Conservation (phyloP, 805 yeast genomes). For the Myxozyma mucilagina region DNA sequence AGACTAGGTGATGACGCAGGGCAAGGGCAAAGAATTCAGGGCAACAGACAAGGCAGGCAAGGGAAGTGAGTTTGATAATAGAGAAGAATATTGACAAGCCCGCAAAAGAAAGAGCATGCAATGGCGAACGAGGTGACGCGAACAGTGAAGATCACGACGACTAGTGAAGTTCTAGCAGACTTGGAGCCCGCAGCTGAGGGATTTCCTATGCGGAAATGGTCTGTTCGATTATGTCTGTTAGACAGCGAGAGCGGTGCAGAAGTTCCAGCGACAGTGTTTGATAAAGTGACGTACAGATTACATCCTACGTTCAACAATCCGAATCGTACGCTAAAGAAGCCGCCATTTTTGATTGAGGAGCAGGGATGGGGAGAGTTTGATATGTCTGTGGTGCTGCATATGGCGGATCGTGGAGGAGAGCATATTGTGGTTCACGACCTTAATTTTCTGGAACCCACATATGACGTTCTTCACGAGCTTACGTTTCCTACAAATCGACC, state of each 20-base stretch:
- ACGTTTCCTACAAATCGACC: slow-evolving; percentile 73
- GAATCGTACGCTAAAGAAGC: slow-evolving; percentile 69
- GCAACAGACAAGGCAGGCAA: too few relatives aligned
- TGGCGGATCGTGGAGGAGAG: slow-evolving; percentile 87
- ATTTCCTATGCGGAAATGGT: slow-evolving; percentile 94
- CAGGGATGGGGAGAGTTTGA: slow-evolving; percentile 99
- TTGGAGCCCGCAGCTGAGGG: slow-evolving; percentile 84
- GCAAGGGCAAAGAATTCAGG: too few relatives aligned
- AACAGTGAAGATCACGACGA: slow-evolving; percentile 26
- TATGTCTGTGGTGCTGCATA: slow-evolving; percentile 71
- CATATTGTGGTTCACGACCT: slow-evolving; percentile 83
- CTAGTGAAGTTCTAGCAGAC: slow-evolving; percentile 61
- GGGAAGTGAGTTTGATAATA: too few relatives aligned
- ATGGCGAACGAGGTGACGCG: slow-evolving; percentile 18
- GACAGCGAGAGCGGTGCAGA: slow-evolving; percentile 76
- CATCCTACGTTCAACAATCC: slow-evolving; percentile 97
- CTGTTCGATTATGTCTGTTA: slow-evolving; percentile 63
- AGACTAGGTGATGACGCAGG: too few relatives aligned
- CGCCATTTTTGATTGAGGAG: slow-evolving; percentile 86
- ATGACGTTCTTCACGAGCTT: slow-evolving; percentile 74
- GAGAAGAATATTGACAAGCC: slow-evolving; percentile 5
- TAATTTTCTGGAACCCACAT: slow-evolving; percentile 76
- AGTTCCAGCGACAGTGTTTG: slow-evolving; percentile 83
- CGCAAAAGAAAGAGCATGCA: too few relatives aligned
- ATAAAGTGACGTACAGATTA: slow-evolving; percentile 86